Conservation (phyloP, 1,139 yeast genomes). For the Candida sojae region DNA sequence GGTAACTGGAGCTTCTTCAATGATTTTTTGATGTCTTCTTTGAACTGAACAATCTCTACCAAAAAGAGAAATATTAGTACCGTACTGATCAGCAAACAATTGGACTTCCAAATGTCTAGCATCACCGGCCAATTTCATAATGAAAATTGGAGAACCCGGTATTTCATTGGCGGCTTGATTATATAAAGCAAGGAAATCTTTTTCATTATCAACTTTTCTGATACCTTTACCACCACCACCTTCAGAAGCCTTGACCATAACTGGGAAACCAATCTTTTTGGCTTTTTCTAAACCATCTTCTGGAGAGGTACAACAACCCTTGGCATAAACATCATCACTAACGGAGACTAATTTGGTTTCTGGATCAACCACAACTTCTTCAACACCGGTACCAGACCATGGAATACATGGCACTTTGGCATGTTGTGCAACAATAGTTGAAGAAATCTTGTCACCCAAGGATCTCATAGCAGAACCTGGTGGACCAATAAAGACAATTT, state of each 20-base stretch:
- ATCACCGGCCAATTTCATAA: conserved; percentile 91
- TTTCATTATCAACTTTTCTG: conserved; percentile 83
- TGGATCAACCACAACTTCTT: conserved; percentile 68
- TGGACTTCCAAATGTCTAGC: conserved; percentile 97
- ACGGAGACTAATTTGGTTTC: conserved; percentile 84
- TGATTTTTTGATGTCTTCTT: conserved; percentile 95
- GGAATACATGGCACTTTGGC: conserved; percentile 98
- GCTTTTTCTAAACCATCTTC: conserved; percentile 90
- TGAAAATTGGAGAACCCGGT: conserved; percentile 94
- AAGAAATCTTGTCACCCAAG: conserved; percentile 96
- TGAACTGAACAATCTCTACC: conserved; percentile 98
- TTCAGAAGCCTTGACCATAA: conserved; percentile 95
- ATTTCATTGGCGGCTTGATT: conserved; percentile 92
- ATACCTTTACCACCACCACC: conserved; percentile 99
- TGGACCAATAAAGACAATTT: conserved; percentile 92
- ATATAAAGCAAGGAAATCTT: conserved; percentile 68
- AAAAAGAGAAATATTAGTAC: conserved; percentile 88
- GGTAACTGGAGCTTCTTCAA: conserved; percentile 96
- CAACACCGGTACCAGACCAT: conserved; percentile 98
- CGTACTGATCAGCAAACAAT: conserved; percentile 91
- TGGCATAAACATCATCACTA: conserved; percentile 72
- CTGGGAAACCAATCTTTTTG: conserved; percentile 86
- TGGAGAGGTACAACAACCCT: conserved; percentile 86
- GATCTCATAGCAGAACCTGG: conserved; percentile 99
- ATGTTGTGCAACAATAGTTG: conserved; percentile 98